Conservation (phyloP, 179 eudicot genomes). For the Beta macrorhiza region DNA sequence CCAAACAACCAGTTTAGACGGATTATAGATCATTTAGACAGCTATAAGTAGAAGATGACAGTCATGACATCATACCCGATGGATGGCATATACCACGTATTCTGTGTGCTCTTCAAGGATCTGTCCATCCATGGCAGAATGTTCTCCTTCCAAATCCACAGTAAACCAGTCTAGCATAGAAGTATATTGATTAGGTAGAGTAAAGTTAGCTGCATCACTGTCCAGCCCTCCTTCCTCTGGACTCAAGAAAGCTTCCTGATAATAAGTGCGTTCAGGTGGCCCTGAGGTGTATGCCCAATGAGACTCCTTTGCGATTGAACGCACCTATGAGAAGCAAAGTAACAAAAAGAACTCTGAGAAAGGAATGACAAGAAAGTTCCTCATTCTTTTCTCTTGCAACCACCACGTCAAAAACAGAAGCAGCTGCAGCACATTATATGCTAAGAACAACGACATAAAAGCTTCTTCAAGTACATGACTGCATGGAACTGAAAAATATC, state of each 20-base stretch:
- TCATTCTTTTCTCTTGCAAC: background rate
- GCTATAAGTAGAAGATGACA: slow-evolving; percentile 14
- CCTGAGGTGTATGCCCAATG: slow-evolving; percentile 95
- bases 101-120: slow-evolving; percentile 93
- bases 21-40: background rate
- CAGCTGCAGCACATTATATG: background rate
- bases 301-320: slow-evolving; percentile 95
- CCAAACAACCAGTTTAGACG: background rate
- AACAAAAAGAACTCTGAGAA: slow-evolving; percentile 9
- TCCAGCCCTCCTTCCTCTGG: slow-evolving; percentile 45
- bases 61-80: slow-evolving; percentile 64
- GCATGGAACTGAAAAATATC: background rate
- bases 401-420: background rate
- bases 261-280: slow-evolving; percentile 63
- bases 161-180: slow-evolving; percentile 91
- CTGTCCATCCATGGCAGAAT: slow-evolving; percentile 98
- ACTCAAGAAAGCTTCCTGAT: slow-evolving; percentile 62
- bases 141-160: slow-evolving; percentile 98
- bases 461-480: background rate
- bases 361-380: background rate
- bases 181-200: slow-evolving; percentile 63
- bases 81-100: slow-evolving; percentile 93
- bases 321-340: slow-evolving; percentile 53
- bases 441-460: background rate
- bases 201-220: slow-evolving; percentile 39